Evolutionary conservation across 352 stramenopile genomes (phyloP).

Genomic region (Phytophthora brassicae): DNA sequence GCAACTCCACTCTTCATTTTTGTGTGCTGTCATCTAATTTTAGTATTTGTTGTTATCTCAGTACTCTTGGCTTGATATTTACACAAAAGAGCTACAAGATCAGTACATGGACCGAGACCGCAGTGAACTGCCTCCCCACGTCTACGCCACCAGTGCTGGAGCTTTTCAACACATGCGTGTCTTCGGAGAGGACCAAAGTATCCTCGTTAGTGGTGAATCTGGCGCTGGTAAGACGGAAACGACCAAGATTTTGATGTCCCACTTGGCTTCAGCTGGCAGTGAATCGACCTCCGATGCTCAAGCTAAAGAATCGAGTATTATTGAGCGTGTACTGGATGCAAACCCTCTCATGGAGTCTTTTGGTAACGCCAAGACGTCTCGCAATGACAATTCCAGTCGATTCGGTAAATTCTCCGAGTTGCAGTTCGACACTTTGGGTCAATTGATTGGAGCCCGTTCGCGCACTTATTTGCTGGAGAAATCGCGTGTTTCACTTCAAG

Average conservation of each 20-base stretch:
- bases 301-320: slow-evolving; percentile 68
- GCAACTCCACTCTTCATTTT: background rate
- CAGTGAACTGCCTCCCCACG: slow-evolving; percentile 72
- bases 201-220: slow-evolving; percentile 85
- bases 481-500: slow-evolving; percentile 89
- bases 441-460: slow-evolving; percentile 80
- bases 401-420: slow-evolving; percentile 97
- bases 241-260: slow-evolving; percentile 96
- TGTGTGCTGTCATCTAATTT: background rate
- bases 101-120: slow-evolving; percentile 80
- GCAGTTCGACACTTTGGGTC: slow-evolving; percentile 90
- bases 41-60: slow-evolving; percentile 24
- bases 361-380: slow-evolving; percentile 95
- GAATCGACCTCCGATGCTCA: slow-evolving; percentile 32
- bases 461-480: slow-evolving; percentile 90
- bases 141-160: slow-evolving; percentile 78
- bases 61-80: slow-evolving; percentile 93
- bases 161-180: slow-evolving; percentile 85
- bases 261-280: slow-evolving; percentile 77
- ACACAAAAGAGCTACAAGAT: slow-evolving; percentile 75
- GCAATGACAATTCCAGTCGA: slow-evolving; percentile 95
- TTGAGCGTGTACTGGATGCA: slow-evolving; percentile 78
- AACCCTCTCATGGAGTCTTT: slow-evolving; percentile 94
- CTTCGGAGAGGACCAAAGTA: slow-evolving; percentile 82
- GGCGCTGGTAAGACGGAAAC: slow-evolving; percentile 95